Evolutionary conservation across 495 filamentous ascomycete genomes (phyloP).

Genomic region (Podospora fimiseda): DNA sequence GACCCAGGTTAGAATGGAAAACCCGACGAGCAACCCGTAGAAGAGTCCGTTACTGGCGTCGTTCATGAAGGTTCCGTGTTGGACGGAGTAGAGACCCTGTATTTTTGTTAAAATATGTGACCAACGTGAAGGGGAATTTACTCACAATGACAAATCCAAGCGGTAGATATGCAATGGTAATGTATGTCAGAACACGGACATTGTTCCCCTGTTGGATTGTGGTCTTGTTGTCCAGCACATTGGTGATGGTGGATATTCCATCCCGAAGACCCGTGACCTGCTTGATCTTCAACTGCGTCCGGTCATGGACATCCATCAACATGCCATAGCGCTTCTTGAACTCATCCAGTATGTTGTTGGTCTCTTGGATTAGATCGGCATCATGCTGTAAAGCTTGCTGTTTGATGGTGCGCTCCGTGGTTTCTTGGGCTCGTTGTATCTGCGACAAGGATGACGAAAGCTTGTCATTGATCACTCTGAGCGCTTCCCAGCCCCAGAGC

Average conservation of each 20-base stretch:
- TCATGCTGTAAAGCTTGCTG: constrained; percentile 12
- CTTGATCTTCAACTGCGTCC: constrained; percentile 17
- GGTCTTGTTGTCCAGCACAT: constrained; percentile 15
- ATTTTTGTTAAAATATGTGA: no score
- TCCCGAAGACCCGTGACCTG: constrained; percentile 16
- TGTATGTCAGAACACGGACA: constrained; percentile 13
- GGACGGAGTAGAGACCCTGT: constrained; percentile 11
- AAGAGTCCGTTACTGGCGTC: constrained; percentile 8
- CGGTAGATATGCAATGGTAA: constrained; percentile 14
- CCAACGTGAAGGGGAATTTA: no score
- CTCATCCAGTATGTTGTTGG: constrained; percentile 12
- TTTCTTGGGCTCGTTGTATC: constrained; percentile 10
- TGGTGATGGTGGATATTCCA: constrained; percentile 16
- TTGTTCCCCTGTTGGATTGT: constrained; percentile 15
- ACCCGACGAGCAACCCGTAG: constrained; percentile 3
- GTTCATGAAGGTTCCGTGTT: constrained; percentile 14
- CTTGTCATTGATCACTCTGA: constrained; percentile 15
- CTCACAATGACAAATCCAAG: constrained; percentile 13
- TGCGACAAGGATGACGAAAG: constrained; percentile 11
- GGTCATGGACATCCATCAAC: constrained; percentile 11
- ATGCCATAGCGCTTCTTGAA: constrained; percentile 14
- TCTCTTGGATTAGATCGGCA: constrained; percentile 14
- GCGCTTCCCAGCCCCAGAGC: constrained; percentile 16
- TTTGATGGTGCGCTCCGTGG: constrained; percentile 12
- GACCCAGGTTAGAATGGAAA: constrained; percentile 8